Conservation (phyloP, 306 rosid genomes). For the Citrullus amarus region DNA sequence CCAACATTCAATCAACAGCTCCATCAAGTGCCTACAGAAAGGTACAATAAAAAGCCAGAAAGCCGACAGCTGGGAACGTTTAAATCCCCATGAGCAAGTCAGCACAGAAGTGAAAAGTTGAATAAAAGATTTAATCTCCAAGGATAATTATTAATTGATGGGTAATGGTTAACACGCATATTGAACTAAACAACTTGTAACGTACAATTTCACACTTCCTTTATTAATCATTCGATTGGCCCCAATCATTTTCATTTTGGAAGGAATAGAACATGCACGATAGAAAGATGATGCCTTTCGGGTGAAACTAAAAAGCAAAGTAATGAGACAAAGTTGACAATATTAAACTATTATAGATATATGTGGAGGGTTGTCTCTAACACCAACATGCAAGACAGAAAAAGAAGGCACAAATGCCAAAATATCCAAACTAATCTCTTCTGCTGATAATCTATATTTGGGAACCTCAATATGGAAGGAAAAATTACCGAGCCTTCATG, state of each 20-base stretch:
- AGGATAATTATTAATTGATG: background rate
- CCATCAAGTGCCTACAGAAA: background rate
- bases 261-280: background rate
- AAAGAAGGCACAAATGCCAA: background rate
- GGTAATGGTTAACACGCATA: background rate
- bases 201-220: background rate
- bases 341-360: too few species aligned
- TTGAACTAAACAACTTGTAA: background rate
- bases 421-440: background rate
- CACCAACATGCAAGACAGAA: background rate
- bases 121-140: background rate
- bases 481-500: constrained; percentile 93
- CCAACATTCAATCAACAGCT: background rate
- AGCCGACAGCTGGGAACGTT: background rate
- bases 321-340: too few species aligned
- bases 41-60: background rate
- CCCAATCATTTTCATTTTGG: background rate
- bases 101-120: background rate
- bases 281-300: too few species aligned
- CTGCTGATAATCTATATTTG: background rate
- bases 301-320: too few species aligned
- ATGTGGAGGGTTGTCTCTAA: too few species aligned
- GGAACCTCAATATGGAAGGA: background rate
- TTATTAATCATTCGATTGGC: background rate
- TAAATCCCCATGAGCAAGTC: background rate